phyloP scores from a whole-genome alignment of 2,329 filamentous ascomycete species.

The Ceratocystis cubensis region DNA sequence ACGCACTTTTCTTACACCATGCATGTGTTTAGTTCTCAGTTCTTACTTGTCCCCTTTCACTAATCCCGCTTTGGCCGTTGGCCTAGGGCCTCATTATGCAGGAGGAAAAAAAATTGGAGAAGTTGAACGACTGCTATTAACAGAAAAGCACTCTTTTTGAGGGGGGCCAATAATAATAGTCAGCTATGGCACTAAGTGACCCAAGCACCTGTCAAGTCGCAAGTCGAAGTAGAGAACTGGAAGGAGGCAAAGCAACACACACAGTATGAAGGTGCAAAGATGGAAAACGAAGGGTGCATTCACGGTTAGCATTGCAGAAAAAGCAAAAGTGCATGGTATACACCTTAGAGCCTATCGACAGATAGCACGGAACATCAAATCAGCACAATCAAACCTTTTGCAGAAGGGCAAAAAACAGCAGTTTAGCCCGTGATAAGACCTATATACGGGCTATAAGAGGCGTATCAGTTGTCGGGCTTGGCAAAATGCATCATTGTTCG shows the following conservation, averaged over 20 bases:
- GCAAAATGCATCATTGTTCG: not conserved
- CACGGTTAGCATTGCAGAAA: not conserved
- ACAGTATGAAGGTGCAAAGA: no score
- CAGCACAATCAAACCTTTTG: not conserved
- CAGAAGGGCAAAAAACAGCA: not conserved
- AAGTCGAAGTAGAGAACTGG: not conserved
- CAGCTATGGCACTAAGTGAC: not conserved
- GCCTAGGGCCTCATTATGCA: slow-evolving; percentile 8
- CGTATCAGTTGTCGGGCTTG: not conserved
- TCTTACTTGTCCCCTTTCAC: not conserved
- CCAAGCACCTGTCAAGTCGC: slow-evolving; percentile 8
- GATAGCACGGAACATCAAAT: not conserved
- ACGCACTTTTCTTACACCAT: no score
- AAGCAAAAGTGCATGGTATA: not conserved
- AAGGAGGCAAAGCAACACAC: not conserved
- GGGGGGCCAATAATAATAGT: not conserved
- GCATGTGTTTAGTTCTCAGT: not conserved
- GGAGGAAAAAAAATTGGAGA: not conserved
- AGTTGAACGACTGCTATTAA: not conserved
- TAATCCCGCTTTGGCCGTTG: slow-evolving; percentile 3
- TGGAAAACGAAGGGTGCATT: not conserved
- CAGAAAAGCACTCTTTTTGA: not conserved
- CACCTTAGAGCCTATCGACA: not conserved
- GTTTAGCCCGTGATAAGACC: not conserved
- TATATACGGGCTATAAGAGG: not conserved